Base-by-base conservation (phyloP, 495 filamentous ascomycete species). In the Penicillium cinerascens region DNA sequence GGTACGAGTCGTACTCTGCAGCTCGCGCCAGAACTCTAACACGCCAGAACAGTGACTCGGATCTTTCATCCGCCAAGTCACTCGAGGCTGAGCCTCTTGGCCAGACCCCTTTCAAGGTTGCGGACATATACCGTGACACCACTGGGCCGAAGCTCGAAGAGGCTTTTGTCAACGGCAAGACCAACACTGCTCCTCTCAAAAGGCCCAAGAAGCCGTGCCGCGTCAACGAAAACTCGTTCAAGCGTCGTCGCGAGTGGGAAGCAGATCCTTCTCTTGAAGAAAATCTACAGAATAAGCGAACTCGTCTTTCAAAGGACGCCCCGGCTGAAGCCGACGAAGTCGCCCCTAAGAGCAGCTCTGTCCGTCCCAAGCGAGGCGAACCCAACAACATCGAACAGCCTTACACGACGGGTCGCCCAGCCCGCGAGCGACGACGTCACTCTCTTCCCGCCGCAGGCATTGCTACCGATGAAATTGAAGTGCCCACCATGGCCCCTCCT, bases 1-100 rank as follows among this genome's bases (percentile, higher is more conserved):
- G 63, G 63, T 61, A 54, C 25, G 17, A 53, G 26, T 53, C 49
- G 6, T 27, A 37, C 40, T 3, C 22, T 17, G 4, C 41, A 26
- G 22, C n/a, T 8, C 27, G 21, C 20, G 17, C 27, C 26, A 23
- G 5, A 25, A 9, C 38, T 33, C 16, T 25, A 20, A 20, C 35
- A 33, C 48, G 43, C 23, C 36, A 46, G 18, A 26, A 56, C 26
- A 79, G 69, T 21, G 64, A 66, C 11, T 77, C 75, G 9, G 74
- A 70, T 13, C 45, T 78, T 21, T 78, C 79, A 23, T 74, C 75
- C 2, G 66, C 65, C 6, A 67, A 69, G 35, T 70, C 71, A 1
- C 42, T 70, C 40, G 68, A 68, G 38, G 55, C 48, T 27, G 67
- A 72, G 43, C 54, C 64, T 17, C 55, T 49, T 23, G 65, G 54